Base-by-base conservation (phyloP, 2,329 filamentous ascomycete species). In the Teratosphaeria viscida region DNA sequence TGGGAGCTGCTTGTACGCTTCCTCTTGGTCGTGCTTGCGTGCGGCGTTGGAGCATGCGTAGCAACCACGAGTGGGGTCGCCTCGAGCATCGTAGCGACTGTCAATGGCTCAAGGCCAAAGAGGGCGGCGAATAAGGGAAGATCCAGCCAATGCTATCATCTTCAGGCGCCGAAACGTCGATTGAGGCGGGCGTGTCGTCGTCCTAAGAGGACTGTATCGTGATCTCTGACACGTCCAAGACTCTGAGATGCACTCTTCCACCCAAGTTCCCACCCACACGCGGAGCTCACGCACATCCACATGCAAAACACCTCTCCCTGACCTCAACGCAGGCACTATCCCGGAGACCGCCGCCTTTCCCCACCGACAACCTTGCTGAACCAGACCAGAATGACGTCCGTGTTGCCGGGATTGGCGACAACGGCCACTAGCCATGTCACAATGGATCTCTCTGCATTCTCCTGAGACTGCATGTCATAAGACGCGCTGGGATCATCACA, bases 21-120 rank as follows among this genome's bases (percentile, higher is more conserved):
- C 39, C 71, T 66, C 61, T 72, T 19, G 19, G 19, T 72, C 55
- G 64, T 66, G 47, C 65, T 67, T 19, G 65, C 62, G 5, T 63
- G 29, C 39, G 63, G 39, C 61, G 55, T 11, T 12, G 58, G 19
- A 54, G 43, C 43, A n/a, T 49, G 43, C 43, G 43, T 49, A 11
- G 43, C 43, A 3, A n/a, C 43, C 43, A 49, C 43, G 43, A 49
- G 5, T 19, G 43, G 43, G 23, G 43, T 23, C 43, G 57, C 12
- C 26, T 62, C 62, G 49, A 60, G 53, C 60, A 62, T 63, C 12
- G 54, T 55, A 55, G 47, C 29, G 52, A 32, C 23, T 23, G 5
- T 23, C 43, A n/a, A 49, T 23, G 43, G 43, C 43, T 49, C 43
- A 49, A 49, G n/a, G 43, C 43, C 43, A 49, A 23, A 19, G 16